Evolutionary conservation across 2,329 filamentous ascomycete genomes (phyloP), one percentile per base, ranked within the genome.

Genomic region (Sporothrix pallida): DNA sequence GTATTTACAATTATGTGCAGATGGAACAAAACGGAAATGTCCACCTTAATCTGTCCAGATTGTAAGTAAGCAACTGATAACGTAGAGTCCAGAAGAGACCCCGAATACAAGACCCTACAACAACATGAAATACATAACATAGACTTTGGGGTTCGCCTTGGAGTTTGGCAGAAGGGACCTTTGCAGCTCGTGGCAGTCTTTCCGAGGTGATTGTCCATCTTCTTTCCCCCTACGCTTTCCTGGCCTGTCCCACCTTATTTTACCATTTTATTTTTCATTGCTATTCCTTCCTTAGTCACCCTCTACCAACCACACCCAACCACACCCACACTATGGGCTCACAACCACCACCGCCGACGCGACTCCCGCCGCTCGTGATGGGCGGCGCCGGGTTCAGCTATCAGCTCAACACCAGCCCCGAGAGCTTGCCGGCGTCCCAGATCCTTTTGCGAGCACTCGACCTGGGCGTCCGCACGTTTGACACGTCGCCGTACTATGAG

Each of bases 401-500:
- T 46, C 84, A 86, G 77, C 85, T 85, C 77, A 86, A 86, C 75
- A 79, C 80, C 62, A 83, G 86, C 76, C 85, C 85, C 2, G 85
- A 83, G 76, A 81, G 83, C n/a, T 15, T 69, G 23, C 65, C 65
- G 3, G 80, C 86, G 13, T 84, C 83, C 9, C 80, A 82, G 70
- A 81, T 86, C 3, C 83, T 87, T 58, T 82, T 85, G 50, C 83
- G 81, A 52, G 85, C 85, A 12, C 79, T 87, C 12, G 77, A 81
- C 17, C 79, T 81, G 23, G 86, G 86, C 6, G 79, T 87, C 62
- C 82, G 85, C 76, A 85, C 85, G 74, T 87, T 87, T 77, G 86
- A 87, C 76, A 87, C 85, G 48, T 87, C 85, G 0, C 86, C 86
- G 7, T 87, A 87, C 79, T 87, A 87, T 76, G 86, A 85, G 13